Percentiles rank a stretch among this genome's conserved stretches.
Evolutionary conservation across 2,329 filamentous ascomycete species (phyloP).

Genomic region (Fusarium subtropicale): DNA sequence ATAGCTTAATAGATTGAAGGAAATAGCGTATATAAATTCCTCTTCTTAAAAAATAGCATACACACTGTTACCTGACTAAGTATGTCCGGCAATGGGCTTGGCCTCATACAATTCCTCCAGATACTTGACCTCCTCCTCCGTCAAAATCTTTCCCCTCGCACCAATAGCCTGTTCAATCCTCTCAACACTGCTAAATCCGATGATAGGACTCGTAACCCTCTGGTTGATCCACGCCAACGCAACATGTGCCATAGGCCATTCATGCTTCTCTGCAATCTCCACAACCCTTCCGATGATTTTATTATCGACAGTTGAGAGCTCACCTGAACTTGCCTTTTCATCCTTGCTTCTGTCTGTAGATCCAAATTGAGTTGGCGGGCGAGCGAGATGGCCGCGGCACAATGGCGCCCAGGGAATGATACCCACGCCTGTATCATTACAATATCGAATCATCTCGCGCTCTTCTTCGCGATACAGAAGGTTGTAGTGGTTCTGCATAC

Average conservation of each 20-base stretch:
- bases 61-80: accelerated
- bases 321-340: conserved; percentile 23
- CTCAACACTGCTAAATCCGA: conserved; percentile 34
- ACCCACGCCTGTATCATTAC: conserved; percentile 50
- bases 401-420: conserved; percentile 40
- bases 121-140: conserved; percentile 20
- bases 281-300: conserved; percentile 27
- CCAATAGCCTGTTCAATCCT: conserved; percentile 35
- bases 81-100: conserved; percentile 25
- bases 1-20: not conserved
- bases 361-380: conserved; percentile 17
- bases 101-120: conserved; percentile 34
- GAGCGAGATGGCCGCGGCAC: conserved; percentile 33
- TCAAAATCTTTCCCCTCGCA: conserved; percentile 21
- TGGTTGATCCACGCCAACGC: conserved; percentile 34
- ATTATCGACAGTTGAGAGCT: conserved; percentile 20
- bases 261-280: conserved; percentile 15
- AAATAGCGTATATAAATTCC: not conserved
- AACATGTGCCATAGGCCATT: conserved; percentile 36
- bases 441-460: conserved; percentile 57
- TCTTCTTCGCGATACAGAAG: conserved; percentile 70
- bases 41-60: accelerated
- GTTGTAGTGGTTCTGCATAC: conserved; percentile 69
- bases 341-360: conserved; percentile 29
- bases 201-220: conserved; percentile 26